Percentiles rank a stretch among this genome's conserved stretches.
Conservation (phyloP, 345 rosid genomes). For the Schrenkiella parvula region DNA sequence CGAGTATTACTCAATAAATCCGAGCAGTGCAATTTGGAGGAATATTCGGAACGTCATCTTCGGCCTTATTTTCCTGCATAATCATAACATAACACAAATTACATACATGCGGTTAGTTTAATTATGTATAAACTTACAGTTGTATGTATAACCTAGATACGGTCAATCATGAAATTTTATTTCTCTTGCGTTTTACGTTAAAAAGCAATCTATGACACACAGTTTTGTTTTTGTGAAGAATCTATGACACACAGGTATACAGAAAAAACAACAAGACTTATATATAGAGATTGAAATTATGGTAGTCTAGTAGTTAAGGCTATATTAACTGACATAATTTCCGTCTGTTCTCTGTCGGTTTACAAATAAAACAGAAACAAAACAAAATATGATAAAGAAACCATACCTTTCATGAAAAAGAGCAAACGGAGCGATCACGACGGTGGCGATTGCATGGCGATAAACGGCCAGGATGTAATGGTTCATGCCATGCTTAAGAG, state of each 20-base stretch:
- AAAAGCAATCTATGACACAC: background rate
- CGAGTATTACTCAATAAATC: conserved; percentile 70
- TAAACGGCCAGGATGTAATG: conserved; percentile 72
- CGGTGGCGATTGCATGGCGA: conserved; percentile 73
- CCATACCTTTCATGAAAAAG: conserved; percentile 67
- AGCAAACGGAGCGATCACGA: conserved; percentile 78
- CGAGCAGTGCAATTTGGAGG: conserved; percentile 66
- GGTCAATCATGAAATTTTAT: background rate
- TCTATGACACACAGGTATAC: background rate
- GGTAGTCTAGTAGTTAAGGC: background rate
- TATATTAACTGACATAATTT: background rate
- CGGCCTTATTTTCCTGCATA: conserved; percentile 81
- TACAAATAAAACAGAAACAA: background rate
- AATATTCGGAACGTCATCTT: conserved; percentile 73
- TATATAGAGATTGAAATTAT: background rate
- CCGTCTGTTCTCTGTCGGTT: background rate
- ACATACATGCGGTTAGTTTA: background rate
- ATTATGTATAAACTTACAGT: background rate
- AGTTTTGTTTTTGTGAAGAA: background rate
- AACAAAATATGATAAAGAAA: background rate
- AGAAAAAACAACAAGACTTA: background rate
- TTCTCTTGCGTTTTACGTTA: background rate
- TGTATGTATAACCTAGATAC: background rate
- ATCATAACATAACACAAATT: background rate
- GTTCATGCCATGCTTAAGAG: conserved; percentile 74